A percentile compares a stretch with the other conserved stretches of the same genome.
Evolutionary conservation across 1,139 yeast genomes (phyloP).

Genomic region (Kurtzmaniella quercitrusa): DNA sequence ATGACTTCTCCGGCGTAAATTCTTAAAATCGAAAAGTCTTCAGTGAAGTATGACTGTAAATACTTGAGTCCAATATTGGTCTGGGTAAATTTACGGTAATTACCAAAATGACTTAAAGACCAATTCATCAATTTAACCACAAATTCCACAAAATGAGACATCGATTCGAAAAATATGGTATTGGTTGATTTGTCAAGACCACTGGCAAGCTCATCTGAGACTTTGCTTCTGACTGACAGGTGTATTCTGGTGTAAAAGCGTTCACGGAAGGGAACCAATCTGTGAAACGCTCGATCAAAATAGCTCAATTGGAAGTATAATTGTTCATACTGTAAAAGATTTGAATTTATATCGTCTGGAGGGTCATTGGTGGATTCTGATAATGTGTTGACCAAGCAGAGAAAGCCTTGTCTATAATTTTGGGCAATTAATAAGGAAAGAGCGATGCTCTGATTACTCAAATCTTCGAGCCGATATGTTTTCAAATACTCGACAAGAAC

Average conservation of each 20-base stretch:
- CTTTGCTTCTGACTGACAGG: neutral
- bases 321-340: constrained; percentile 14
- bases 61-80: constrained; percentile 8
- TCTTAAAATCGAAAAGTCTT: constrained; percentile 26
- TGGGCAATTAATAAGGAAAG: constrained; percentile 9
- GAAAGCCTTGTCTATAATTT: constrained; percentile 9
- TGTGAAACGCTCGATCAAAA: constrained; percentile 21
- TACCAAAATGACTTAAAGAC: neutral
- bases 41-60: constrained; percentile 14
- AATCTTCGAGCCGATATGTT: neutral
- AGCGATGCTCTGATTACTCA: constrained; percentile 5
- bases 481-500: constrained; percentile 8
- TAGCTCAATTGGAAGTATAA: constrained; percentile 24
- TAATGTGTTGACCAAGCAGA: neutral
- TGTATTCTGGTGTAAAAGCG: constrained; percentile 1
- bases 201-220: neutral
- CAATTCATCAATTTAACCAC: constrained; percentile 2
- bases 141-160: neutral
- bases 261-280: constrained; percentile 13
- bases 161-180: neutral
- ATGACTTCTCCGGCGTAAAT: constrained; percentile 22
- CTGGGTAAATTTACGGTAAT: neutral
- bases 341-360: neutral
- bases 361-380: neutral
- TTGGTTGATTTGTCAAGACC: neutral